Evolutionary conservation across 2,329 filamentous ascomycete genomes (phyloP), one percentile per base, ranked within the genome.

Genomic region (Monilinia fructicola): DNA sequence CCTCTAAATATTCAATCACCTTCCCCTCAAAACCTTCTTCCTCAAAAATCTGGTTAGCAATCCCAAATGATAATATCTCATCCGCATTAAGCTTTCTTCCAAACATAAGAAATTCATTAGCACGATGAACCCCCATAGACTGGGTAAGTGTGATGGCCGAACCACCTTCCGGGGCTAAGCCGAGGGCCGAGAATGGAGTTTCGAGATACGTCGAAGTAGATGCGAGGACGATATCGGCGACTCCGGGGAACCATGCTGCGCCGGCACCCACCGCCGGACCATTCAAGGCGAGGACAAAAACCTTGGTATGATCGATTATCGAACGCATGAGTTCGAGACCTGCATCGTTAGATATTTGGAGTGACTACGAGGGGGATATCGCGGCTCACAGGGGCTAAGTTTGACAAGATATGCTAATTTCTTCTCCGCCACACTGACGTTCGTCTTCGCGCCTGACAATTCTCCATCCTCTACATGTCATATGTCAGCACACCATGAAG

Each of bases 41-140:
- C 0, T 75, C 74, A 71, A 82, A 82, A 4, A 83, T 74, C 14
- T 77, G 76, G 67, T 83, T 83, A 38, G 83, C 79, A 70, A 84
- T 61, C 0, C 82, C 82, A 55, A 76, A 79, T 4, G 76, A 72
- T 66, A 80, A 73, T 16, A 82, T 72, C 67, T 83, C 82, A 38
- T 79, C 69, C 1, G 78, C 79, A 1, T 73, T 75, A 3, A 82
- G 64, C 59, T 82, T 81, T 23, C 79, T 76, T 3, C 82, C 81
- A 67, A 84, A 82, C 80, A 83, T 83, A 21, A 84, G 75, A 68
- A 83, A 81, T 69, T 83, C 81, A 69, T 83, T 83, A 0, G 81
- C 77, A 56, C 81, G 81, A 68, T 82, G 81, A 6, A 82, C 78
- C 35, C 82, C 81, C 60, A 83, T 81, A 54, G 76, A 77, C 69